Conservation (phyloP, 2,329 filamentous ascomycete species). For the Huntiella bhutanensis region DNA sequence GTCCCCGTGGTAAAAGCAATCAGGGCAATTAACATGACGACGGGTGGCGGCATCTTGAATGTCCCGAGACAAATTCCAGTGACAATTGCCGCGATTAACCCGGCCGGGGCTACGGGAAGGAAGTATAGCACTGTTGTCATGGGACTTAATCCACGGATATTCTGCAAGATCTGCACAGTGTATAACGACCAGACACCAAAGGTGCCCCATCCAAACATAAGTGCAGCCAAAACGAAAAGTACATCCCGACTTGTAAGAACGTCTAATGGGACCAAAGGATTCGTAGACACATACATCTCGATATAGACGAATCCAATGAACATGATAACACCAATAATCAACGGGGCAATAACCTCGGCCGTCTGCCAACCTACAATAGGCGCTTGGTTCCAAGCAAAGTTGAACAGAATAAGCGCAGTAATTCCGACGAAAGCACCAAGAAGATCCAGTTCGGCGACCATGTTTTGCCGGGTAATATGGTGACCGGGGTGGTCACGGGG, state of each 20-base stretch:
- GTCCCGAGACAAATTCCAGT: conserved; percentile 25
- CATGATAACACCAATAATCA: conserved; percentile 38
- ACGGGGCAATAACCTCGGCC: conserved; percentile 34
- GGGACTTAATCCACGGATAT: conserved; percentile 23
- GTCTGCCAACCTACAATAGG: conserved; percentile 38
- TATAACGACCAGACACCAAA: conserved; percentile 38
- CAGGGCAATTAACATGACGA: conserved; percentile 27
- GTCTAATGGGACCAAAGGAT: conserved; percentile 38
- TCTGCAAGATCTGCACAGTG: conserved; percentile 29
- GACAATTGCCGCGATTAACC: conserved; percentile 26
- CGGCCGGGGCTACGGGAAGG: conserved; percentile 24
- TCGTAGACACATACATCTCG: conserved; percentile 25
- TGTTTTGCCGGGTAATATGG: neutral
- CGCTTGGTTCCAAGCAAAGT: conserved; percentile 50
- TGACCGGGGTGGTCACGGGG: conserved; percentile 14
- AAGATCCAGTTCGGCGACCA: conserved; percentile 19
- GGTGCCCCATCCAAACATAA: conserved; percentile 33
- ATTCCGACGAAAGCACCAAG: conserved; percentile 28
- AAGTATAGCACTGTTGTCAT: conserved; percentile 27
- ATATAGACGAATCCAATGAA: conserved; percentile 36
- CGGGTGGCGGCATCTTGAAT: conserved; percentile 18
- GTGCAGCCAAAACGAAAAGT: conserved; percentile 29
- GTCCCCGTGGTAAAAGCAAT: conserved; percentile 25
- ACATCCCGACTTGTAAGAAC: conserved; percentile 19
- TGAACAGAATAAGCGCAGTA: conserved; percentile 38